Percentiles rank a stretch among this genome's conserved stretches.
Evolutionary conservation across 805 yeast genomes (phyloP).

Genomic region (Wickerhamiella hasegawae): DNA sequence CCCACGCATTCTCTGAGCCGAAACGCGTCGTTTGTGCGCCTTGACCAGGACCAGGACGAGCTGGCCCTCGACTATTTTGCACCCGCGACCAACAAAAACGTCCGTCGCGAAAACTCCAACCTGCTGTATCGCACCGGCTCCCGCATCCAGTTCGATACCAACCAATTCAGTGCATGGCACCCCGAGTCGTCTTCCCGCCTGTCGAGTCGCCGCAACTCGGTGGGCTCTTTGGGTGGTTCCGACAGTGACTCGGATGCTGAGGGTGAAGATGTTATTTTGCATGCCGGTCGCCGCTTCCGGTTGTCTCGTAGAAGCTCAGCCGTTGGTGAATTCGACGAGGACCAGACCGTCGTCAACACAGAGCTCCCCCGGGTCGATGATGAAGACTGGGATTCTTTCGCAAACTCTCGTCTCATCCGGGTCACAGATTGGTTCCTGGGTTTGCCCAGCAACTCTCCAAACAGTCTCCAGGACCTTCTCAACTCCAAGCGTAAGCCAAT

Average conservation of each 20-base stretch:
- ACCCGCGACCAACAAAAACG: neutral
- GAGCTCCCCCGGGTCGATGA: slow-evolving; percentile 5
- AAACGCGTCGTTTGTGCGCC: neutral
- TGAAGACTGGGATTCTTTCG: slow-evolving; percentile 1
- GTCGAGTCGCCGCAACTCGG: slow-evolving; percentile 6
- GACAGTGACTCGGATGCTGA: slow-evolving; percentile 4
- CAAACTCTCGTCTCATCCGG: slow-evolving; percentile 2
- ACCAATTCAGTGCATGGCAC: slow-evolving; percentile 13
- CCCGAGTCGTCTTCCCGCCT: slow-evolving; percentile 11
- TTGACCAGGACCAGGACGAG: slow-evolving; percentile 6
- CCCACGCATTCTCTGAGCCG: neutral
- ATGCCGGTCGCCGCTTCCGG: slow-evolving; percentile 1
- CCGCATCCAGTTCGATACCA: slow-evolving; percentile 15
- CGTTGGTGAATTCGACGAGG: neutral
- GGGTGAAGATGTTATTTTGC: slow-evolving; percentile 4
- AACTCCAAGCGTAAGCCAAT: slow-evolving; percentile 1
- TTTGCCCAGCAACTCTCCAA: slow-evolving; percentile 6
- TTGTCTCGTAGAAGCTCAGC: neutral
- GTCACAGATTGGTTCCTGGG: slow-evolving; percentile 8
- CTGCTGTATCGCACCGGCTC: slow-evolving; percentile 17
- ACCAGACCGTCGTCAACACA: neutral
- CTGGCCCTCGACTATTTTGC: slow-evolving; percentile 6
- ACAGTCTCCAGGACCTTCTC: slow-evolving; percentile 4
- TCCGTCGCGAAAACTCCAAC: slow-evolving; percentile 9
- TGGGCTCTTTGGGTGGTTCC: slow-evolving; percentile 1